A percentile compares a stretch with the other conserved stretches of the same genome.
phyloP scores from a whole-genome alignment of 805 yeast species.

The Spathaspora arborariae region DNA sequence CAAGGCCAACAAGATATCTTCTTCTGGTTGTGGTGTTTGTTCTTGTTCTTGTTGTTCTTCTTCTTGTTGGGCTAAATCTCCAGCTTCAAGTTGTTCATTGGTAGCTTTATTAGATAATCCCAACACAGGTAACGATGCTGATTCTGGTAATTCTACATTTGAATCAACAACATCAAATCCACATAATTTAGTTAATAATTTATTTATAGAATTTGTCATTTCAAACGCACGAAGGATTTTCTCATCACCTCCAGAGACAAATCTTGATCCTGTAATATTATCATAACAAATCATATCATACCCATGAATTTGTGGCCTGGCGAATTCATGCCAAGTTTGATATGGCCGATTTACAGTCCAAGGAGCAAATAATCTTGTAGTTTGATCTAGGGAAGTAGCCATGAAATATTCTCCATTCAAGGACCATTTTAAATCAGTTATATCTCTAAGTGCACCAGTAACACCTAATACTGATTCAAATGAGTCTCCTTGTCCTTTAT shows the following conservation, averaged over 20 bases:
- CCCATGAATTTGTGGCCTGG: slow-evolving; percentile 98
- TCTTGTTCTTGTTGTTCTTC: slow-evolving; percentile 32
- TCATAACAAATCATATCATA: slow-evolving; percentile 88
- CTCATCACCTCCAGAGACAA: slow-evolving; percentile 95
- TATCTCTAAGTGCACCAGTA: slow-evolving; percentile 72
- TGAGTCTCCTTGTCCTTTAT: slow-evolving; percentile 41
- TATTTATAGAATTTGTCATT: slow-evolving; percentile 76
- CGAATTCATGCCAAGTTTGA: slow-evolving; percentile 80
- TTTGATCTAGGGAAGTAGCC: slow-evolving; percentile 87
- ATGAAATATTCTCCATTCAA: slow-evolving; percentile 60
- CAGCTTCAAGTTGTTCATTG: slow-evolving; percentile 41
- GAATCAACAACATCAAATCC: slow-evolving; percentile 29
- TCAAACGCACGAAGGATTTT: slow-evolving; percentile 86
- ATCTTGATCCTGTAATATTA: slow-evolving; percentile 54
- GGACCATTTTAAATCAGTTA: slow-evolving; percentile 80
- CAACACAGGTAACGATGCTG: slow-evolving; percentile 87
- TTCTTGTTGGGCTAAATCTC: slow-evolving; percentile 32
- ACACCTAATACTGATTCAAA: slow-evolving; percentile 53
- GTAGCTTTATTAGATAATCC: slow-evolving; percentile 92
- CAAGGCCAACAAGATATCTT: slow-evolving; percentile 45
- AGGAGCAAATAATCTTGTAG: slow-evolving; percentile 77
- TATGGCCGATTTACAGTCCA: slow-evolving; percentile 40
- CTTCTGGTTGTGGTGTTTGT: slow-evolving; percentile 25
- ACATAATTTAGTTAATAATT: slow-evolving; percentile 53
- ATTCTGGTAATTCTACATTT: slow-evolving; percentile 54